Conservation (phyloP, 345 rosid genomes). For the Syzygium grande region DNA sequence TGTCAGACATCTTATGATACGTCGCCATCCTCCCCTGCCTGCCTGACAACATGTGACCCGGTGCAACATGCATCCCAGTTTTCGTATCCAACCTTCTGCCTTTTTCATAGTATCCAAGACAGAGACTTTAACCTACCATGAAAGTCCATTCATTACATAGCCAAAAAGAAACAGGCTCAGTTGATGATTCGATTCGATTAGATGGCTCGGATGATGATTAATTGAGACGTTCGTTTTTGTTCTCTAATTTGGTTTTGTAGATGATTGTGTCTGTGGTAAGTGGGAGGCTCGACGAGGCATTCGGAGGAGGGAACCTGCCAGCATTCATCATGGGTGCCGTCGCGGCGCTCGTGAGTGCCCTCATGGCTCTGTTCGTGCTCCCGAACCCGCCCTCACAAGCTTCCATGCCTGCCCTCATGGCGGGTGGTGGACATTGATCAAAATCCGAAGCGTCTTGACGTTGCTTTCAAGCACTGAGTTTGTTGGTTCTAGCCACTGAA, state of each 20-base stretch:
- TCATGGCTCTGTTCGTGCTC: constrained; percentile 48
- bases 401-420: neutral
- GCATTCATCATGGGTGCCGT: constrained; percentile 64
- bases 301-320: constrained; percentile 87
- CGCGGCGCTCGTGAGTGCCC: constrained; percentile 50
- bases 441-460: neutral
- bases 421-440: constrained; percentile 1
- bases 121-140: neutral
- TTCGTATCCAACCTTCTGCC: too few relatives aligned
- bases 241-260: constrained; percentile 12
- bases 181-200: neutral
- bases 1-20: neutral
- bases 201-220: neutral
- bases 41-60: neutral
- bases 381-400: constrained; percentile 55
- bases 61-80: neutral
- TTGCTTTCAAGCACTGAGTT: neutral
- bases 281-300: constrained; percentile 65
- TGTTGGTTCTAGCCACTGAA: neutral
- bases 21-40: neutral
- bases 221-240: neutral
- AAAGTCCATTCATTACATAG: neutral
- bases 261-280: constrained; percentile 63
- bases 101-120: neutral
- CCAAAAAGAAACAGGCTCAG: neutral